These are phyloP conservation scores for Phytopythium cucurbitacearum DNA, from an alignment of 352 stramenopile genomes.

Conservation along the genomic window DNA sequence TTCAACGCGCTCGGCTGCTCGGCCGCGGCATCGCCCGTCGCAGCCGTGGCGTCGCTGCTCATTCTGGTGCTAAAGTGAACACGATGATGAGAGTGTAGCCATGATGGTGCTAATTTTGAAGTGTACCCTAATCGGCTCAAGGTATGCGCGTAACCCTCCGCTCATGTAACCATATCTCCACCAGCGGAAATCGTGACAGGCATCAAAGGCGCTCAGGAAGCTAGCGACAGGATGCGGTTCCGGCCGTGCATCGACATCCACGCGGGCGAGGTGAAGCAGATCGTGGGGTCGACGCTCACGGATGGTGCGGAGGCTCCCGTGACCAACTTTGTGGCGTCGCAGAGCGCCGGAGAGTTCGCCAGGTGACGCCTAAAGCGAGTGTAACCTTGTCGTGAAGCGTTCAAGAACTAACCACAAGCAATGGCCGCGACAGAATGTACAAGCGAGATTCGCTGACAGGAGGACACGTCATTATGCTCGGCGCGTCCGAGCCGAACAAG, in stretches of 20 bases:
- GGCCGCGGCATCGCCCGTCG: slow-evolving; percentile 2
- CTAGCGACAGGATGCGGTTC: slow-evolving; percentile 87
- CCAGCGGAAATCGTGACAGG: not conserved
- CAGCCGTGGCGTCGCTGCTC: slow-evolving; percentile 7
- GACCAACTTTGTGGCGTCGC: slow-evolving; percentile 91
- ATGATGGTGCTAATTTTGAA: not conserved
- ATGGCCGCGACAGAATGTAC: slow-evolving; percentile 81
- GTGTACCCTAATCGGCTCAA: not conserved
- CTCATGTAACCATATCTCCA: not conserved
- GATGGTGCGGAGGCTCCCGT: slow-evolving; percentile 72
- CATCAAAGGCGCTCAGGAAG: not conserved
- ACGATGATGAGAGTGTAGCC: not conserved
- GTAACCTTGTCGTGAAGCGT: not conserved
- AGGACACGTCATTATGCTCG: slow-evolving; percentile 98
- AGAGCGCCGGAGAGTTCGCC: slow-evolving; percentile 72
- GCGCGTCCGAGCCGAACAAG: slow-evolving; percentile 88
- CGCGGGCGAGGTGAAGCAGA: slow-evolving; percentile 97
- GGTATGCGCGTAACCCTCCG: not conserved
- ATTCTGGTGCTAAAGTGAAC: not conserved
- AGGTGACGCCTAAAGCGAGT: slow-evolving; percentile 22
- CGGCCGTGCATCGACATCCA: slow-evolving; percentile 99
- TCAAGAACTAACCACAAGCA: not conserved
- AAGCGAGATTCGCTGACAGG: slow-evolving; percentile 83
- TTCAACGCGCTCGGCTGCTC: slow-evolving; percentile 10
- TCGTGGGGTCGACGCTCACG: slow-evolving; percentile 96